phyloP scores from a whole-genome alignment of 495 filamentous ascomycete species.

The Penicillium paradoxum region DNA sequence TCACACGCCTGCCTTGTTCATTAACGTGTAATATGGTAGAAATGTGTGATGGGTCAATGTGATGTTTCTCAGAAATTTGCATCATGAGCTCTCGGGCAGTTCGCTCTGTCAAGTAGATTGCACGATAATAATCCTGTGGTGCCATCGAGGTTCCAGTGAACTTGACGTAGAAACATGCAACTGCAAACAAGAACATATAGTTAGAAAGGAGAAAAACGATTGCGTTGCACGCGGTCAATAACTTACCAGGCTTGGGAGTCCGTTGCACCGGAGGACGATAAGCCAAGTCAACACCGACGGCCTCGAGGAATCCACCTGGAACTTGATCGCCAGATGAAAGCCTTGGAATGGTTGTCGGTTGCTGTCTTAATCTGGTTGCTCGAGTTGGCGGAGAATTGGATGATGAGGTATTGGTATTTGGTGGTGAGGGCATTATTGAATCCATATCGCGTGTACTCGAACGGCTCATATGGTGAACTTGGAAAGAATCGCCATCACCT shows the following conservation, averaged over 20 bases:
- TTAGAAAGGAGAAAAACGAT: not conserved
- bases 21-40: constrained; percentile 66
- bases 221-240: not conserved
- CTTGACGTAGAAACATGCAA: constrained; percentile 86
- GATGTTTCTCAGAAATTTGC: constrained; percentile 69
- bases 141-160: constrained; percentile 48
- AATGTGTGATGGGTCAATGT: constrained; percentile 66
- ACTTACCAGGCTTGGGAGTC: constrained; percentile 61
- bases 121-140: constrained; percentile 68
- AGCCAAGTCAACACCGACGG: constrained; percentile 75
- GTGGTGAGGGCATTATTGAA: constrained; percentile 61
- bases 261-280: constrained; percentile 79
- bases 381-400: constrained; percentile 40
- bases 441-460: constrained; percentile 53
- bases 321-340: constrained; percentile 39
- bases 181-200: constrained; percentile 26
- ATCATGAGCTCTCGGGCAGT: constrained; percentile 65
- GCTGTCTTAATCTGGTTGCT: constrained; percentile 18
- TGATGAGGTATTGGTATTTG: constrained; percentile 43
- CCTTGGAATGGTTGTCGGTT: constrained; percentile 46
- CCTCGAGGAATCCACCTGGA: constrained; percentile 78
- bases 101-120: constrained; percentile 77
- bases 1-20: constrained; percentile 67
- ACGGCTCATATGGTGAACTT: constrained; percentile 48
- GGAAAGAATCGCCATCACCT: constrained; percentile 59